A percentile compares a stretch with the other conserved stretches of the same genome.
Conservation (phyloP, 2,329 filamentous ascomycete species). For the Phyllosticta paracitricarpa region DNA sequence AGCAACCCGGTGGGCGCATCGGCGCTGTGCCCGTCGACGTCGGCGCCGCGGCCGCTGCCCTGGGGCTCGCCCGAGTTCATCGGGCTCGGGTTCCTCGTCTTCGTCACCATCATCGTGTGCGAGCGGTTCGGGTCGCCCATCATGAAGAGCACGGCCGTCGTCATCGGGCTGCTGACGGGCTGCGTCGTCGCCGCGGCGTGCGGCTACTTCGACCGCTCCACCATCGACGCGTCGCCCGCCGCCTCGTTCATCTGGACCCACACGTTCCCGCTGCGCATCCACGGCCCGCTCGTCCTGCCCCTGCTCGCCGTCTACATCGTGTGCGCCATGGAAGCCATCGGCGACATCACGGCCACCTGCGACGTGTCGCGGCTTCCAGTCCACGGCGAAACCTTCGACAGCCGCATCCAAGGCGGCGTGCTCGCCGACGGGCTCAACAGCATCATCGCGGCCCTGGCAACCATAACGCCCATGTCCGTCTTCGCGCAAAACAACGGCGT, state of each 20-base stretch:
- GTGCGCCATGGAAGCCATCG: constrained; percentile 66
- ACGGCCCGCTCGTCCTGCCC: constrained; percentile 64
- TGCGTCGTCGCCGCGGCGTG: constrained; percentile 70
- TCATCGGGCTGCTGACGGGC: constrained; percentile 63
- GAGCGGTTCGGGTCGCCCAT: constrained; percentile 75
- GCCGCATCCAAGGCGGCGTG: constrained; percentile 67
- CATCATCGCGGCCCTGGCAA: constrained; percentile 64
- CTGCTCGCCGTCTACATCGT: constrained; percentile 55
- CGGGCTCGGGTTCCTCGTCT: constrained; percentile 70
- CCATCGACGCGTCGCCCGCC: constrained; percentile 60
- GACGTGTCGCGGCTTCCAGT: constrained; percentile 70
- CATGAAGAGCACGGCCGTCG: constrained; percentile 72
- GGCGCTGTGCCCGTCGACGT: constrained; percentile 48
- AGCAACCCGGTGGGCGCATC: constrained; percentile 45
- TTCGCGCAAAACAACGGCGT: constrained; percentile 83
- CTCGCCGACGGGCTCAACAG: constrained; percentile 70
- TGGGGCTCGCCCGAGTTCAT: constrained; percentile 76
- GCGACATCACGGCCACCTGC: constrained; percentile 71
- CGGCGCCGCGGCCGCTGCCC: constrained; percentile 58
- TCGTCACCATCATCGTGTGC: constrained; percentile 67
- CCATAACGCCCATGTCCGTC: constrained; percentile 68
- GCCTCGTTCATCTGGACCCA: constrained; percentile 71
- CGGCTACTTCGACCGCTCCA: constrained; percentile 66
- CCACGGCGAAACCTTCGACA: constrained; percentile 61
- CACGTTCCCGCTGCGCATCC: constrained; percentile 62